Evolutionary conservation across 2,329 filamentous ascomycete genomes (phyloP).

Genomic region (Thelonectria olida): DNA sequence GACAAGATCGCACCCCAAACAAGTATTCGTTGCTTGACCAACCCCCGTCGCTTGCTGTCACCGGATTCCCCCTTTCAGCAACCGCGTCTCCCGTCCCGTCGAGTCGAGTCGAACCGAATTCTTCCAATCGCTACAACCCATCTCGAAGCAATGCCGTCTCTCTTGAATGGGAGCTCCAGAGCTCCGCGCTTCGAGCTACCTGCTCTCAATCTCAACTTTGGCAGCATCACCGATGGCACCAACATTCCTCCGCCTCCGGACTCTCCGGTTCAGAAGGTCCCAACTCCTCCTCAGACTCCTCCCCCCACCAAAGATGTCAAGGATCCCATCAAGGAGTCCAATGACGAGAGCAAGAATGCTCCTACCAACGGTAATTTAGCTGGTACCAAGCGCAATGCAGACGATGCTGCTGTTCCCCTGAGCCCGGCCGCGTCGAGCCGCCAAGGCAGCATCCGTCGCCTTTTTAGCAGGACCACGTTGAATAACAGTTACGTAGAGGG

Average conservation of each 20-base stretch:
- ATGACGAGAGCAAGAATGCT: conserved; percentile 37
- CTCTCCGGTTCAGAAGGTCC: conserved; percentile 61
- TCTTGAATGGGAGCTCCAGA: conserved; percentile 40
- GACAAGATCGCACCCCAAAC: background rate
- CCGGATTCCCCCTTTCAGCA: conserved; percentile 23
- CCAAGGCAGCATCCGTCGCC: conserved; percentile 64
- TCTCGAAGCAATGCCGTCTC: conserved; percentile 43
- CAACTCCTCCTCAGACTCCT: conserved; percentile 53
- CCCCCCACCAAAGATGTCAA: conserved; percentile 38
- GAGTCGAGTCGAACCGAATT: conserved; percentile 23
- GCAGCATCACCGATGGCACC: conserved; percentile 68
- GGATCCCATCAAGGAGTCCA: conserved; percentile 28
- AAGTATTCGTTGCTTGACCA: background rate
- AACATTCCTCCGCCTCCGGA: conserved; percentile 67
- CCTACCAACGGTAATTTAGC: conserved; percentile 54
- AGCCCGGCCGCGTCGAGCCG: conserved; percentile 63
- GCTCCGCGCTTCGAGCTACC: conserved; percentile 64
- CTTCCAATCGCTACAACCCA: conserved; percentile 20
- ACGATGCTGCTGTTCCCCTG: conserved; percentile 61
- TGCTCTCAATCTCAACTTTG: conserved; percentile 66
- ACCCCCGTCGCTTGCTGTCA: conserved; percentile 9
- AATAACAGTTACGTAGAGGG: conserved; percentile 63
- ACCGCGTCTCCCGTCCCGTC: conserved; percentile 15
- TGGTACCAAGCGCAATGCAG: conserved; percentile 59
- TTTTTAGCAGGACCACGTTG: conserved; percentile 65